These are phyloP conservation scores for Paramecium caudatum DNA, from an alignment of 73 alveolate genomes.

Conservation along the genomic window DNA sequence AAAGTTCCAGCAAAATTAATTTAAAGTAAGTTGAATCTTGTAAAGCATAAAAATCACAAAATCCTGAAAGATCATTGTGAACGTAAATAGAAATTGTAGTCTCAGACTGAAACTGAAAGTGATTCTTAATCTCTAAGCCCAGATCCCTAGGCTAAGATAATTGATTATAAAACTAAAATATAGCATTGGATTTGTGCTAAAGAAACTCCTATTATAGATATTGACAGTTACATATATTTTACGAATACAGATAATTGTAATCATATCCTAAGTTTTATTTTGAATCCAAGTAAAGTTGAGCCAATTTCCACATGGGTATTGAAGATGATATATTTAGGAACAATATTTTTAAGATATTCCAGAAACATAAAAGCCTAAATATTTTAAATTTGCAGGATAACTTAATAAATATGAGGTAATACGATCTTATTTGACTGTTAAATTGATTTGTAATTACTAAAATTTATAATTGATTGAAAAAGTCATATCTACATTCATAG, in stretches of 20 bases:
- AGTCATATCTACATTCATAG: background rate
- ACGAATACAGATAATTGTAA: constrained; percentile 7
- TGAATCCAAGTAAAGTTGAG: constrained; percentile 28
- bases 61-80: background rate
- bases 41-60: background rate
- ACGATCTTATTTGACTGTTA: constrained; percentile 14
- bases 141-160: constrained; percentile 1
- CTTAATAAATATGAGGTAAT: background rate
- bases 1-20: constrained; percentile 20
- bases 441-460: background rate
- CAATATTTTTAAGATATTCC: too few species aligned
- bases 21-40: constrained; percentile 5
- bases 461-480: background rate
- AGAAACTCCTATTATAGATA: background rate
- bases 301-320: background rate
- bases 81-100: constrained; percentile 2
- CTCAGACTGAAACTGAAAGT: constrained; percentile 26
- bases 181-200: constrained; percentile 5
- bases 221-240: constrained; percentile 17
- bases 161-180: constrained; percentile 22
- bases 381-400: too few species aligned
- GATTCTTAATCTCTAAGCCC: constrained; percentile 22
- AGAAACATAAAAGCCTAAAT: too few species aligned
- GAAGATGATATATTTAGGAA: too few species aligned
- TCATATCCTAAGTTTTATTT: background rate